These are phyloP conservation scores for Silene uniflora DNA, from an alignment of 148 eudicot species.

Conservation along the genomic window DNA sequence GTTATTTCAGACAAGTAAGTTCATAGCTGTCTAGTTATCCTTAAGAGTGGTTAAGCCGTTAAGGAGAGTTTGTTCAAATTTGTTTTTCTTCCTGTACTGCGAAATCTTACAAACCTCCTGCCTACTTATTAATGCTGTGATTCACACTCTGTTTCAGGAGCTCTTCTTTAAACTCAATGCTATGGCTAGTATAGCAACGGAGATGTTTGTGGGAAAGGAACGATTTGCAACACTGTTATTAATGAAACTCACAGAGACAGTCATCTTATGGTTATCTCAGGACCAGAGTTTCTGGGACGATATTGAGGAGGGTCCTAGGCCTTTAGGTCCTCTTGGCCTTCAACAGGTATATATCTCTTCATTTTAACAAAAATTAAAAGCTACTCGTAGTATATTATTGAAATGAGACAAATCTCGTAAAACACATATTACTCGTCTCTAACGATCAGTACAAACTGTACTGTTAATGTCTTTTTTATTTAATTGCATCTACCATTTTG, in stretches of 20 bases:
- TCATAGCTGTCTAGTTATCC: neutral
- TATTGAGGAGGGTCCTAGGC: constrained; percentile 82
- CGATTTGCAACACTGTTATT: constrained; percentile 78
- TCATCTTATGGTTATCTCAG: constrained; percentile 79
- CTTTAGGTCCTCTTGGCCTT: constrained; percentile 79
- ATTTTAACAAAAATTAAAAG: neutral
- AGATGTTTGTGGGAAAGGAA: constrained; percentile 93
- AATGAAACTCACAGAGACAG: constrained; percentile 92
- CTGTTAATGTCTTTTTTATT: neutral
- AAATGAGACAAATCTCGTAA: neutral
- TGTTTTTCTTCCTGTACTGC: neutral
- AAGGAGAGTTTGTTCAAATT: no score
- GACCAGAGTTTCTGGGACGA: constrained; percentile 98
- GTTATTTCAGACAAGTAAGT: neutral
- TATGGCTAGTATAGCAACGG: constrained; percentile 79
- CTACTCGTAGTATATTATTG: neutral
- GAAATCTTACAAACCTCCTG: neutral
- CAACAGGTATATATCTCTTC: constrained; percentile 57
- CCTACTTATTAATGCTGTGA: neutral
- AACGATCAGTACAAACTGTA: neutral
- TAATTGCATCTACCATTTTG: neutral
- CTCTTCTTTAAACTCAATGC: constrained; percentile 76
- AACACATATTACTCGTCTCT: neutral
- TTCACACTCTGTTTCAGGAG: constrained; percentile 48
- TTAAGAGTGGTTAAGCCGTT: neutral